Conservation (phyloP, 495 filamentous ascomycete species). For the Hypomontagnella monticulosa region DNA sequence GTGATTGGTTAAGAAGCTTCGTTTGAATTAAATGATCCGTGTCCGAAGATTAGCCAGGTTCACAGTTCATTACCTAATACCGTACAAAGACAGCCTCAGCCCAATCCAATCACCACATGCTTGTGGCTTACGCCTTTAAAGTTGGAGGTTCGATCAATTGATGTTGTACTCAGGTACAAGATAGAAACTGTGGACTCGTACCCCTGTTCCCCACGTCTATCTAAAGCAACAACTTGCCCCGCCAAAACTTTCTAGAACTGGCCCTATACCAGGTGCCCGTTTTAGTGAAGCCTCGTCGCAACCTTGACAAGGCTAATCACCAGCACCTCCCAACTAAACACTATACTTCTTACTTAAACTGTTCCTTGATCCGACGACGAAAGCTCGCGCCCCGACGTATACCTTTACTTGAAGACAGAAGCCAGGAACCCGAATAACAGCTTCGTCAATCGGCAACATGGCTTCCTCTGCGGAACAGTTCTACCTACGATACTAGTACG, state of each 20-base stretch:
- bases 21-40: slow-evolving; percentile 34
- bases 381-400: not conserved
- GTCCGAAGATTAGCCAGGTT: slow-evolving; percentile 28
- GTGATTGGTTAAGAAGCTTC: slow-evolving; percentile 22
- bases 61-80: not conserved
- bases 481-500: slow-evolving; percentile 97
- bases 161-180: not conserved
- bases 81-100: slow-evolving; percentile 4
- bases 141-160: not conserved
- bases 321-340: not conserved
- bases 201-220: slow-evolving; percentile 29
- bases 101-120: not conserved
- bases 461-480: slow-evolving; percentile 73
- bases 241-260: slow-evolving; percentile 49
- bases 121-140: slow-evolving; percentile 12
- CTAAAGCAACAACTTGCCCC: slow-evolving; percentile 51
- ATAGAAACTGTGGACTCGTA: slow-evolving; percentile 1
- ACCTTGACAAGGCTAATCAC: slow-evolving; percentile 9
- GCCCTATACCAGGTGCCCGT: slow-evolving; percentile 1
- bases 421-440: not conserved
- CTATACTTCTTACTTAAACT: not conserved
- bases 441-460: slow-evolving; percentile 26
- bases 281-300: slow-evolving; percentile 31
- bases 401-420: too few relatives aligned
- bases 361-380: too few relatives aligned